phyloP scores from a whole-genome alignment of 208 protist species.

The Acanthamoeba sp. region DNA sequence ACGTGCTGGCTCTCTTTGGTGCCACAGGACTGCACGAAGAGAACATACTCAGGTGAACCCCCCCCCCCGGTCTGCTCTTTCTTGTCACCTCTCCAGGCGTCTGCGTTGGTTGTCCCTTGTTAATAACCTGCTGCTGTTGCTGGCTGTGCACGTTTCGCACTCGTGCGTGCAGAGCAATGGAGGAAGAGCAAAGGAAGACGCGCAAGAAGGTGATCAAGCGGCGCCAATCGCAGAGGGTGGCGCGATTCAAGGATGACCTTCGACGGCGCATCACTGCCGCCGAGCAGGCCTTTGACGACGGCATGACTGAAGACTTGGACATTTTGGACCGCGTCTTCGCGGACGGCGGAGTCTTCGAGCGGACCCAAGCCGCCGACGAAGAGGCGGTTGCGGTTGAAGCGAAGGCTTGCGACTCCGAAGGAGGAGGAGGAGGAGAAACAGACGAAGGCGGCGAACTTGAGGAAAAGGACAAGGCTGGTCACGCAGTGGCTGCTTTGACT shows the following conservation, averaged over 20 bases:
- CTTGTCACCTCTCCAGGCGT: neutral
- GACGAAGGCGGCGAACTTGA: neutral
- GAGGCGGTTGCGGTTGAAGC: neutral
- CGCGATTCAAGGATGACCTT: neutral
- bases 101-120: no score
- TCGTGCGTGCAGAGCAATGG: neutral
- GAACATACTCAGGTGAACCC: neutral
- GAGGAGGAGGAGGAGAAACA: neutral
- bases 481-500: neutral
- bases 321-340: neutral
- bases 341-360: no score
- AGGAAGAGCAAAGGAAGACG: neutral
- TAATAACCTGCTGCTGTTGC: no score
- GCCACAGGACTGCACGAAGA: neutral
- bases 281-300: neutral
- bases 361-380: neutral
- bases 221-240: neutral
- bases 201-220: neutral
- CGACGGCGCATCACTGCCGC: neutral
- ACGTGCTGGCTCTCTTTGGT: conserved; percentile 8
- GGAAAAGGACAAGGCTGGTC: no score
- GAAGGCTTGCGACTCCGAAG: neutral
- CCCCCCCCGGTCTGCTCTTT: neutral
- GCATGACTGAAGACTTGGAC: neutral
- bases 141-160: neutral